Base-by-base conservation (phyloP, 2,329 filamentous ascomycete genomes). In the Zymoseptoria crescenta region DNA sequence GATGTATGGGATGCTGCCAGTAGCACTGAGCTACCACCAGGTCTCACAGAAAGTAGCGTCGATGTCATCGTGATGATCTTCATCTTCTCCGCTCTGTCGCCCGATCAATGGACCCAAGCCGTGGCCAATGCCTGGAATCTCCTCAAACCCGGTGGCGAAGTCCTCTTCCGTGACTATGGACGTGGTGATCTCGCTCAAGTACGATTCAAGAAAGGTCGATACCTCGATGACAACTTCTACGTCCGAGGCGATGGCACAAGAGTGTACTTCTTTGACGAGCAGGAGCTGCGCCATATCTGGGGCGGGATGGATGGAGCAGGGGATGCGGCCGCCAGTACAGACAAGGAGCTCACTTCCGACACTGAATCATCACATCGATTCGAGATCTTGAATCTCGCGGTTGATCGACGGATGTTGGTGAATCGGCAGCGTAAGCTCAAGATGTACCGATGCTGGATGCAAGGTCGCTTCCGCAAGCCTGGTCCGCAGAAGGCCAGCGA, bases 371-470 rank as follows among this genome's bases (percentile, higher is more conserved):
- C 56, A 3, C 72, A 73, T 0, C 59, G 62, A 0, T 79, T 97
- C 68, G 83, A 91, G 54, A 77, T 96, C 52, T 77, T 88, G 58
- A 84, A 94, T 52, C 81, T 97, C 41, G 94, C 87, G 27, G 82
- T 93, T 57, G 94, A 99, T 73, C 86, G 91, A 65, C 85, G 94
- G 60, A 81, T 99, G 78, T 81, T 99, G 57, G 91, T 99, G 58
- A 99, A 99, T 73, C 85, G 94, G 64, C 89, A 92, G 57, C 84
- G 87, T 69, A 88, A 91, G 75, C 79, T 96, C 54, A 99, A 97
- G 77, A 99, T 99, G 94, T 97, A 97, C 75, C 85, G 94, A 62
- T 97, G 93, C 78, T 99, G 94, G 91, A 84, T 95, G 73, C 90
- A 95, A 74, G 90, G 88, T 29, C 84, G 85, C 3, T 95, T 94